phyloP scores from a whole-genome alignment of 805 yeast genomes.

The Schwanniomyces yamadae region DNA sequence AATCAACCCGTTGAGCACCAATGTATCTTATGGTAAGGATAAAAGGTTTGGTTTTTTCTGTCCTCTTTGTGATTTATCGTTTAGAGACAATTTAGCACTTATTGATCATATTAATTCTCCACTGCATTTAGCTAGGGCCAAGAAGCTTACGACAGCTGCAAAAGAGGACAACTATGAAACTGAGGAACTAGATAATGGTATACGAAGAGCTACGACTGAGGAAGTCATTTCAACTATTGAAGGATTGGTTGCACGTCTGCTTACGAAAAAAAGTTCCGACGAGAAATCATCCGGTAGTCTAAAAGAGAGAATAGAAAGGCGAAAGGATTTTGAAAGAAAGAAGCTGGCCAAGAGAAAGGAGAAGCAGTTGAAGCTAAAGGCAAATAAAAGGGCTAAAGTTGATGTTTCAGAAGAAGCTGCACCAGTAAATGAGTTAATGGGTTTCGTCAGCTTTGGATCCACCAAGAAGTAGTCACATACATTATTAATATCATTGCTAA shows the following conservation, averaged over 20 bases:
- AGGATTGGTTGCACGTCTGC: conserved; percentile 25
- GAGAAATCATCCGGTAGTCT: conserved; percentile 33
- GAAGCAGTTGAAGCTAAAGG: conserved; percentile 20
- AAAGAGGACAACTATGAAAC: conserved; percentile 10
- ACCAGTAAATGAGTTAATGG: conserved; percentile 49
- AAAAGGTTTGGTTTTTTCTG: conserved; percentile 85
- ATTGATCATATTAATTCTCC: conserved; percentile 82
- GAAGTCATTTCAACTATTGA: conserved; percentile 34
- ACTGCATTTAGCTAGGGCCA: conserved; percentile 52
- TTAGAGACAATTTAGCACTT: conserved; percentile 77
- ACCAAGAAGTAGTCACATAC: conserved; percentile 34
- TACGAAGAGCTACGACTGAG: conserved; percentile 32
- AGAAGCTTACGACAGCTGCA: conserved; percentile 5
- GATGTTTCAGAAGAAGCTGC: conserved; percentile 12
- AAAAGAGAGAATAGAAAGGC: conserved; percentile 38
- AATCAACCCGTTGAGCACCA: conserved; percentile 21
- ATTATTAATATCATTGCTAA: no score
- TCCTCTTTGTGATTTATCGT: conserved; percentile 74
- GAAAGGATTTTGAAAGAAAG: conserved; percentile 39
- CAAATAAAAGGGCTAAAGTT: conserved; percentile 12
- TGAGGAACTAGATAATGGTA: conserved; percentile 31
- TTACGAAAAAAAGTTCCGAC: conserved; percentile 41
- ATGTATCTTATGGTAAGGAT: conserved; percentile 27
- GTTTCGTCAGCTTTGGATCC: conserved; percentile 55
- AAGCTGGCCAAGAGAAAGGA: conserved; percentile 25